Evolutionary conservation across 805 yeast genomes (phyloP).

Genomic region (Saturnispora mendoncae): DNA sequence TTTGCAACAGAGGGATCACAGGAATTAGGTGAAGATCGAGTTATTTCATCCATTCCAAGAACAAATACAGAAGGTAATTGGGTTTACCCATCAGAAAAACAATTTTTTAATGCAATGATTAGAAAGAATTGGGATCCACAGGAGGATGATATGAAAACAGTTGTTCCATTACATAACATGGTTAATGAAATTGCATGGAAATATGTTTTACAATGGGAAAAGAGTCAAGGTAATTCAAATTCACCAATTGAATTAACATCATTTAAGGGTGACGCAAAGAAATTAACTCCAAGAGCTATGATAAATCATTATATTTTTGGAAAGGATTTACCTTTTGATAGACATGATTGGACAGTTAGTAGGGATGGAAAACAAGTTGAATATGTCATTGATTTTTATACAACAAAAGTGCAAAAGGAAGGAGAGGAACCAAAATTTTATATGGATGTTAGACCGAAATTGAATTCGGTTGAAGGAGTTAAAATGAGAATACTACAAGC

Average conservation of each 20-base stretch:
- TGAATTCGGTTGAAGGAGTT: conserved; percentile 73
- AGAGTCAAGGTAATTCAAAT: conserved; percentile 41
- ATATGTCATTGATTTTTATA: conserved; percentile 88
- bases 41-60: conserved; percentile 74
- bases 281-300: conserved; percentile 82
- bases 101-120: conserved; percentile 89
- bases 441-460: conserved; percentile 87
- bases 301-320: conserved; percentile 54
- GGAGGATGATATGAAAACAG: conserved; percentile 74
- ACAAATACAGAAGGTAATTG: conserved; percentile 63
- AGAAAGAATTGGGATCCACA: conserved; percentile 84
- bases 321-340: conserved; percentile 75
- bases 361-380: conserved; percentile 79
- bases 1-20: conserved; percentile 26
- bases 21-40: conserved; percentile 62
- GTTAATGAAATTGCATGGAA: conserved; percentile 92
- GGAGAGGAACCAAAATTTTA: conserved; percentile 54
- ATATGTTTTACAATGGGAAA: conserved; percentile 79
- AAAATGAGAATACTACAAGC: conserved; percentile 57
- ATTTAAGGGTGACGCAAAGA: conserved; percentile 82
- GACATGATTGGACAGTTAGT: conserved; percentile 90
- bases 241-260: conserved; percentile 80
- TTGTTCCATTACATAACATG: conserved; percentile 89
- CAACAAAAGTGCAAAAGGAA: conserved; percentile 17
- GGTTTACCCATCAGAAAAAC: conserved; percentile 94